These are phyloP conservation scores for Candida morakotiae DNA, from an alignment of 805 yeast species.

Conservation along the genomic window DNA sequence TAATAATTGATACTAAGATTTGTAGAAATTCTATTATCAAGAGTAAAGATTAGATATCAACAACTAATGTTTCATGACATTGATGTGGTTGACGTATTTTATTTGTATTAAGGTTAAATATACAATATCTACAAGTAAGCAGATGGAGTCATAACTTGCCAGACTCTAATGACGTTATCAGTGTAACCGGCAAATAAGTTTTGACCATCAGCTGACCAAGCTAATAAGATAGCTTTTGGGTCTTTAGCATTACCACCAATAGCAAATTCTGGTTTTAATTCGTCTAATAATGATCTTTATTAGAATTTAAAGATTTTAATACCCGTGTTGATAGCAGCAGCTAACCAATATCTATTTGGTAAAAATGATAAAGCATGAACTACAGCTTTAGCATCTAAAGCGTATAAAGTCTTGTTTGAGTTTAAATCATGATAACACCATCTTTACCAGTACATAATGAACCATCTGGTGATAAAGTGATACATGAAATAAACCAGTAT, in stretches of 20 bases:
- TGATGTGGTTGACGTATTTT: no score
- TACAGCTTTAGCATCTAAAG: slow-evolving; percentile 93
- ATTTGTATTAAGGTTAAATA: no score
- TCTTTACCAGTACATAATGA: slow-evolving; percentile 99
- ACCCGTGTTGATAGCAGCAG: slow-evolving; percentile 98
- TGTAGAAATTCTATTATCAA: no score
- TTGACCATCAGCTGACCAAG: slow-evolving; percentile 99
- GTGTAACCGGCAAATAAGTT: slow-evolving; percentile 99
- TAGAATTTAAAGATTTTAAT: slow-evolving; percentile 98
- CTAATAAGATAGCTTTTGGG: slow-evolving; percentile 96
- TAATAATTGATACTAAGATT: no score
- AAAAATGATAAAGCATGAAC: slow-evolving; percentile 98
- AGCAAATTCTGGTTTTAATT: slow-evolving; percentile 96
- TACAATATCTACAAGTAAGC: slow-evolving; percentile 28
- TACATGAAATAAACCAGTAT: slow-evolving; percentile 97
- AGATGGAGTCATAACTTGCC: slow-evolving; percentile 97
- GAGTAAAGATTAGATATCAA: no score
- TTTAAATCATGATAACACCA: slow-evolving; percentile 93
- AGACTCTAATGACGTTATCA: slow-evolving; percentile 98
- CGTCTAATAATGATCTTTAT: slow-evolving; percentile 90
- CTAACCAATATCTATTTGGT: slow-evolving; percentile 99
- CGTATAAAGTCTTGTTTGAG: slow-evolving; percentile 82
- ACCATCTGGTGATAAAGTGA: slow-evolving; percentile 99
- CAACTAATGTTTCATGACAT: no score
- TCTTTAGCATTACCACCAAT: slow-evolving; percentile 85